phyloP scores from a whole-genome alignment of 1,284 basidiomycete species.

The Naganishia sp. region DNA sequence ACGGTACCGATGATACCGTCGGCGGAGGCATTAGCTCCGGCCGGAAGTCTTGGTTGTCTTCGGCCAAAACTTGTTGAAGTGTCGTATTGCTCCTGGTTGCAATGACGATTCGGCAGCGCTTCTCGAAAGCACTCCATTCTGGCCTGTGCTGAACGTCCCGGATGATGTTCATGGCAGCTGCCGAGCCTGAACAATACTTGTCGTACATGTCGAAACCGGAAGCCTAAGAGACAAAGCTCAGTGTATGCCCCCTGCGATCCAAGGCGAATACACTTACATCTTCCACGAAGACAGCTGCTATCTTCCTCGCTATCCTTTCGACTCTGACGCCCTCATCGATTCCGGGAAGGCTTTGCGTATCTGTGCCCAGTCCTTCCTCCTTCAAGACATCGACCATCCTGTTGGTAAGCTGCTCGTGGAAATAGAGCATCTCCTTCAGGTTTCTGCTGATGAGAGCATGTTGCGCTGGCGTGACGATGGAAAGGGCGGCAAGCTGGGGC shows the following conservation, averaged over 20 bases:
- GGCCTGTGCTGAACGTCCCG: constrained; percentile 61
- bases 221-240: constrained; percentile 58
- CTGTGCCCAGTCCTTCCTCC: constrained; percentile 59
- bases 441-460: constrained; percentile 64
- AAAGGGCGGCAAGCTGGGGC: constrained; percentile 54
- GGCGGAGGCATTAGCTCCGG: constrained; percentile 30
- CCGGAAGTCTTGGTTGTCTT: constrained; percentile 37
- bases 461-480: constrained; percentile 48
- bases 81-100: constrained; percentile 51
- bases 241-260: not conserved
- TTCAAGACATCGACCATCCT: constrained; percentile 59
- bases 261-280: constrained; percentile 58
- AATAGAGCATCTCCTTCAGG: constrained; percentile 67
- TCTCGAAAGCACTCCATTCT: constrained; percentile 81
- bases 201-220: constrained; percentile 74
- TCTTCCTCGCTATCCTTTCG: constrained; percentile 60
- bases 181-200: constrained; percentile 78
- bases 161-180: constrained; percentile 72
- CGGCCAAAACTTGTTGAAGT: constrained; percentile 46
- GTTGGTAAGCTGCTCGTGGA: constrained; percentile 67
- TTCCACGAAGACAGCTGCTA: constrained; percentile 66
- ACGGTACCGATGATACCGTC: constrained; percentile 35
- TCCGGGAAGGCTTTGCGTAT: constrained; percentile 30
- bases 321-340: constrained; percentile 39
- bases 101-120: constrained; percentile 63